Conservation (phyloP, 1,284 basidiomycete genomes). For the Malassezia yamatoensis region DNA sequence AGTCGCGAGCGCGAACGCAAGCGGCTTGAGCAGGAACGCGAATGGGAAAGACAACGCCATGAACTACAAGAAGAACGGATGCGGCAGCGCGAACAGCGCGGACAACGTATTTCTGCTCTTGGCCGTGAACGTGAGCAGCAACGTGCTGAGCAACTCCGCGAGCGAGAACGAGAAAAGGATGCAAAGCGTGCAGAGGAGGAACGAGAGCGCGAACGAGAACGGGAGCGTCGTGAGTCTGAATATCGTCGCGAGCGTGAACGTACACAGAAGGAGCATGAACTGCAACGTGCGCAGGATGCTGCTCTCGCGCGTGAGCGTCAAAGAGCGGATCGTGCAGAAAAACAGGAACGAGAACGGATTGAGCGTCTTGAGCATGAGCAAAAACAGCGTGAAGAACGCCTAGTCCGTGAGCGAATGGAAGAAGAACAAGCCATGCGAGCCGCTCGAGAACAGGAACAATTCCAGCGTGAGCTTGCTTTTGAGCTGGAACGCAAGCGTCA, state of each 20-base stretch:
- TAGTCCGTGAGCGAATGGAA: neutral
- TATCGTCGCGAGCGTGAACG: conserved; percentile 10
- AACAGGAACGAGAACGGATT: neutral
- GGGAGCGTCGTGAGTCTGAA: conserved; percentile 12
- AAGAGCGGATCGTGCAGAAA: neutral
- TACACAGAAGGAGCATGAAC: conserved; percentile 16
- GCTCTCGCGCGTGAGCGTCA: conserved; percentile 10
- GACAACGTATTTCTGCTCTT: conserved; percentile 2
- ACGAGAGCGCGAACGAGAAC: conserved; percentile 2
- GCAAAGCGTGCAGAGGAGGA: conserved; percentile 24
- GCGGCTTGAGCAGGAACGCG: conserved; percentile 19
- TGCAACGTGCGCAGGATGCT: conserved; percentile 10
- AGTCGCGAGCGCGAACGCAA: conserved; percentile 9
- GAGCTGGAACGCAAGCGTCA: conserved; percentile 18
- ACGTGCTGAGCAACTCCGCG: conserved; percentile 14
- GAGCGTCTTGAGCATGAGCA: conserved; percentile 3
- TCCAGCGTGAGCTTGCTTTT: conserved; percentile 16
- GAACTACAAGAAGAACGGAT: conserved; percentile 25
- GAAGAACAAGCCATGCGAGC: neutral
- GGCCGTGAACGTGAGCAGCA: conserved; percentile 12
- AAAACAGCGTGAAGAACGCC: neutral
- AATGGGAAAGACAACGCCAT: conserved; percentile 25
- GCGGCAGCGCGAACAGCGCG: conserved; percentile 24
- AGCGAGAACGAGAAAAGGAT: conserved; percentile 16
- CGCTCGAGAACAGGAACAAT: conserved; percentile 3